A percentile compares a stretch with the other conserved stretches of the same genome.
These are phyloP conservation scores for Hygrophorus russula DNA, from an alignment of 768 basidiomycete species.

Conservation along the genomic window DNA sequence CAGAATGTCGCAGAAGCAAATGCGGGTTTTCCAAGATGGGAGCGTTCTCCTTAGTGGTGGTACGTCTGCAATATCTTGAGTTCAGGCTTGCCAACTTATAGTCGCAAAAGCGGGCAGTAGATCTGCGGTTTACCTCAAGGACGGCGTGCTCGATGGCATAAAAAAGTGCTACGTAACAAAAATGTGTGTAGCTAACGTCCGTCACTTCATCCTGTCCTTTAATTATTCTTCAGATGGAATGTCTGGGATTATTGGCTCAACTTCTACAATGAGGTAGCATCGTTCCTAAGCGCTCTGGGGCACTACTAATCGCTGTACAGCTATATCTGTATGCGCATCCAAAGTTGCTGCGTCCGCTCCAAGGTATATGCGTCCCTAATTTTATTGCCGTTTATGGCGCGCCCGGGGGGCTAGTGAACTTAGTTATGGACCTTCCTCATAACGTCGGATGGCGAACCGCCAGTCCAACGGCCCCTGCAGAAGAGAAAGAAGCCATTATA, in stretches of 20 bases:
- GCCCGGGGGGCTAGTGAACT: constrained; percentile 22
- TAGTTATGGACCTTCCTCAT: constrained; percentile 45
- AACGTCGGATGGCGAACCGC: constrained; percentile 50
- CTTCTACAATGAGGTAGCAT: background rate
- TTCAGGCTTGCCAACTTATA: background rate
- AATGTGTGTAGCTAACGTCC: constrained; percentile 1
- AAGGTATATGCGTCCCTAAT: constrained; percentile 40
- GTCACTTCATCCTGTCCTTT: background rate
- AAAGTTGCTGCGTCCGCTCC: constrained; percentile 34
- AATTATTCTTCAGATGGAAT: background rate
- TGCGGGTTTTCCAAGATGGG: no score
- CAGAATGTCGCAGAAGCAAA: no score
- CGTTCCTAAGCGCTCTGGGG: background rate
- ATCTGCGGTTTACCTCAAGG: constrained; percentile 7
- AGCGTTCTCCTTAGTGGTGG: no score
- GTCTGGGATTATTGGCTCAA: background rate
- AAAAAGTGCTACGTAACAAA: constrained; percentile 1
- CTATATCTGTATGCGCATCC: constrained; percentile 27
- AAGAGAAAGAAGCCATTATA: constrained; percentile 40
- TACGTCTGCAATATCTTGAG: no score
- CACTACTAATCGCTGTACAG: background rate
- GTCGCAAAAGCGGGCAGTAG: constrained; percentile 5
- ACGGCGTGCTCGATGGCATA: background rate
- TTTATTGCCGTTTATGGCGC: constrained; percentile 37
- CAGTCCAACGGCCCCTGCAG: constrained; percentile 38